phyloP scores from a whole-genome alignment of 2,329 filamentous ascomycete genomes.

The Hymenoscyphus albidus region DNA sequence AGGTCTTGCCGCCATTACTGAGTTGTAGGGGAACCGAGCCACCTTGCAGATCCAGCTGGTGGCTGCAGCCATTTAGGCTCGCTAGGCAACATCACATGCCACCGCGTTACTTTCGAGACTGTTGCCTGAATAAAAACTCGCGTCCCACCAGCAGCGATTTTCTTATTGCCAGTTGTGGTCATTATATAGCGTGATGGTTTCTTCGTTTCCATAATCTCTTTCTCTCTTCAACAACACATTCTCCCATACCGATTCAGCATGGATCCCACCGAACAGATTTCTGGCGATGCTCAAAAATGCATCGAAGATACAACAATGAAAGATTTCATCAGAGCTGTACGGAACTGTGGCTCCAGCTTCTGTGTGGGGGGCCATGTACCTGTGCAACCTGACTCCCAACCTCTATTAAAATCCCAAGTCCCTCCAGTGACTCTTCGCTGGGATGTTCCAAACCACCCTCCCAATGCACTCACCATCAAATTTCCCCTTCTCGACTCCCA shows the following conservation, averaged over 20 bases:
- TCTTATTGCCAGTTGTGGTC: neutral
- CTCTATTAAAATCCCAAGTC: neutral
- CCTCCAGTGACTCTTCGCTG: conserved; percentile 6
- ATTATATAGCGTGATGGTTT: neutral
- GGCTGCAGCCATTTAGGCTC: neutral
- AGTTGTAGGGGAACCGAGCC: neutral
- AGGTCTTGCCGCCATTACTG: neutral
- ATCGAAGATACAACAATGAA: neutral
- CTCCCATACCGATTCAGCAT: neutral
- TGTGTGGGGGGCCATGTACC: conserved; percentile 6
- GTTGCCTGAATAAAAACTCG: neutral
- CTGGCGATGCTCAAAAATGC: neutral
- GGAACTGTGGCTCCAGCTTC: neutral
- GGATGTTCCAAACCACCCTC: neutral
- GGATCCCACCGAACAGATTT: neutral
- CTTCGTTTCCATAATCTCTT: neutral
- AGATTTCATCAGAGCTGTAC: neutral
- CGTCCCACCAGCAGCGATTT: neutral
- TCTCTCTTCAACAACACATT: neutral
- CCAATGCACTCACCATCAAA: neutral
- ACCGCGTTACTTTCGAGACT: neutral
- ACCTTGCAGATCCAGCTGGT: neutral
- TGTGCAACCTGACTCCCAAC: neutral
- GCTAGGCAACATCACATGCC: conserved; percentile 3
- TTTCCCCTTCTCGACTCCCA: conserved; percentile 12